Conservation (phyloP, 169 alveolate species). For the Perkinsus chesapeaki region DNA sequence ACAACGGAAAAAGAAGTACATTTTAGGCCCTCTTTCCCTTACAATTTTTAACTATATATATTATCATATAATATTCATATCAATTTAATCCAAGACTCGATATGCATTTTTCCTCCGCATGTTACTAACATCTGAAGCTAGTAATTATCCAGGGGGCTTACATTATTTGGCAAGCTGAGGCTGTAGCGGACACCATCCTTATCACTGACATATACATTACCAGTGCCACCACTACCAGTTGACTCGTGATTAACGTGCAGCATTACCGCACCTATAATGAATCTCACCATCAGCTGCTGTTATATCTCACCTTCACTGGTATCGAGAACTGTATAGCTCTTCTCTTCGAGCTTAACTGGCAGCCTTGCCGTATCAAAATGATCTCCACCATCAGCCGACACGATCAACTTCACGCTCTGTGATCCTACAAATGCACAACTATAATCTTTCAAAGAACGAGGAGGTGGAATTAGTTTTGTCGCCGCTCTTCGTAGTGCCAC, state of each 20-base stretch:
- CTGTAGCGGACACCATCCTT: slow-evolving; percentile 86
- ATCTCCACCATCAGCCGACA: slow-evolving; percentile 72
- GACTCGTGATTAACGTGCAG: slow-evolving; percentile 89
- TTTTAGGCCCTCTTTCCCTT: too few species aligned
- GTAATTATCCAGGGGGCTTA: too few species aligned
- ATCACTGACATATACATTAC: slow-evolving; percentile 89
- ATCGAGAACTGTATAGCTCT: slow-evolving; percentile 88
- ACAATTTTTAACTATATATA: too few species aligned
- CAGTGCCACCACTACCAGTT: slow-evolving; percentile 66
- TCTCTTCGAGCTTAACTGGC: slow-evolving; percentile 83
- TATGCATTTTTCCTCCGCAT: too few species aligned
- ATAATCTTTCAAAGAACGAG: too few species aligned
- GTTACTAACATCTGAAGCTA: too few species aligned
- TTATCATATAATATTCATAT: too few species aligned
- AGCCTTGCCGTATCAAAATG: slow-evolving; percentile 68
- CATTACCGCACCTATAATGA: slow-evolving; percentile 65
- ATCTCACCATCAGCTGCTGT: background rate
- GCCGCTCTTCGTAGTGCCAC: too few species aligned
- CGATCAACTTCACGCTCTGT: slow-evolving; percentile 83
- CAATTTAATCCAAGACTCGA: too few species aligned
- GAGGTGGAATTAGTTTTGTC: too few species aligned
- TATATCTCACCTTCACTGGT: slow-evolving; percentile 79
- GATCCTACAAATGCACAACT: too few species aligned
- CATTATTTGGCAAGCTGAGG: slow-evolving; percentile 78
- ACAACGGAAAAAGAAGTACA: too few species aligned